Evolutionary conservation across 257 asterid species (phyloP).

Genomic region (Rauvolfia tetraphylla): DNA sequence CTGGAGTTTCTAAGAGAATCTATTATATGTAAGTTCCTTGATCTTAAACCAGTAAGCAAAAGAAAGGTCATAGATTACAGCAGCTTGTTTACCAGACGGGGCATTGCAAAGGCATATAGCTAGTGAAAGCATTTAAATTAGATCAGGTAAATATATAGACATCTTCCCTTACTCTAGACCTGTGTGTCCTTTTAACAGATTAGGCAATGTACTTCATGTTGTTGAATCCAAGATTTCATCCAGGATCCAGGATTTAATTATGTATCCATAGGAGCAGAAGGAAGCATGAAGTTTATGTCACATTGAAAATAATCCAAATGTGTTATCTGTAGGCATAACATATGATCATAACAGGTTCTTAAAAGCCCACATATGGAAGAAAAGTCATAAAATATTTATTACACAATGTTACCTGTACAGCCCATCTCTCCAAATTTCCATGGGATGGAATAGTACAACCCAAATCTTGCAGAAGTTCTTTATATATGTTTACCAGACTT

Average conservation of each 20-base stretch:
- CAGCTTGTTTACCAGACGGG: not conserved
- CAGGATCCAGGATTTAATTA: not conserved
- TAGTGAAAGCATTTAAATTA: not conserved
- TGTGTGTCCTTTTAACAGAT: not conserved
- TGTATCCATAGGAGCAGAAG: not conserved
- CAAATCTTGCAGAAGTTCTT: slow-evolving; percentile 82
- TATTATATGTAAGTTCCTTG: not conserved
- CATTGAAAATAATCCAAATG: not conserved
- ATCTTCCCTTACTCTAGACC: not conserved
- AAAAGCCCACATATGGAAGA: not conserved
- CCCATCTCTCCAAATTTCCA: slow-evolving; percentile 96
- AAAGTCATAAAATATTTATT: slow-evolving; percentile 13
- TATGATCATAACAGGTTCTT: not conserved
- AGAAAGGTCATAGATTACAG: not conserved
- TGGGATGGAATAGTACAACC: slow-evolving; percentile 71
- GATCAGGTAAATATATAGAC: not conserved
- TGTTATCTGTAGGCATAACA: not conserved
- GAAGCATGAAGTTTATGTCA: not conserved
- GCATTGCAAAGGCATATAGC: not conserved
- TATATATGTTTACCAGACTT: slow-evolving; percentile 79
- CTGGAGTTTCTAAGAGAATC: not conserved
- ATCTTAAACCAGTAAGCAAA: not conserved
- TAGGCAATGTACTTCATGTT: not conserved
- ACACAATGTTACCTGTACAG: slow-evolving; percentile 58
- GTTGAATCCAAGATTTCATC: not conserved